phyloP scores from a whole-genome alignment of 176 grass and related monocot species.

The Otatea glauca region DNA sequence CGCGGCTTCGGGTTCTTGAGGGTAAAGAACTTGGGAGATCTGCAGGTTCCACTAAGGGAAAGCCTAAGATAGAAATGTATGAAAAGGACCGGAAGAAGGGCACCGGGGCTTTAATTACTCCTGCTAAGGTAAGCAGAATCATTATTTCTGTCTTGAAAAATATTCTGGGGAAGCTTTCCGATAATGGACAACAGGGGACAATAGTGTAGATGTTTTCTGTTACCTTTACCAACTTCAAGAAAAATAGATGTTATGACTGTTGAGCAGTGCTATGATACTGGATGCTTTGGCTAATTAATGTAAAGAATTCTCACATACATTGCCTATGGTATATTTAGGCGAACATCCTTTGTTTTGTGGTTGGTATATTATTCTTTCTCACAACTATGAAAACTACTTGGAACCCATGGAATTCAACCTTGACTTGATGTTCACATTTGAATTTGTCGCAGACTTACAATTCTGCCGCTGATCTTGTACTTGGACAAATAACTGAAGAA shows the following conservation, averaged over 20 bases:
- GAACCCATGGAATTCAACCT: neutral
- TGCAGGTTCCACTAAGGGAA: conserved; percentile 79
- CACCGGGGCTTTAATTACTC: conserved; percentile 71
- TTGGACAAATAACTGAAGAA: conserved; percentile 41
- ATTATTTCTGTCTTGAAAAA: neutral
- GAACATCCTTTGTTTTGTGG: neutral
- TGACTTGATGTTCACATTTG: conserved; percentile 14
- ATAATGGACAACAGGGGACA: neutral
- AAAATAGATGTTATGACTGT: neutral
- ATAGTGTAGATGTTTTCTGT: neutral
- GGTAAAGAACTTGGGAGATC: conserved; percentile 77
- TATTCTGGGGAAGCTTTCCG: neutral
- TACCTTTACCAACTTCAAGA: neutral
- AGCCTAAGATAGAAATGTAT: conserved; percentile 86
- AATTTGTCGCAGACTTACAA: conserved; percentile 69
- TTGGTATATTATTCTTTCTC: neutral
- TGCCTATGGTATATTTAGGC: neutral
- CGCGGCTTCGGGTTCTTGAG: conserved; percentile 75
- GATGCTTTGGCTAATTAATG: neutral
- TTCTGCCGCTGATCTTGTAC: conserved; percentile 71
- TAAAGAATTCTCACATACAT: neutral
- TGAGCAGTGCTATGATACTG: neutral
- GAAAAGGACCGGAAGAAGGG: conserved; percentile 90
- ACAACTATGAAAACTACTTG: conserved; percentile 1
- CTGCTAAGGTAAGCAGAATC: conserved; percentile 65